Percentiles rank a stretch among this genome's conserved stretches.
phyloP scores from a whole-genome alignment of 306 rosid species.

The Pterocarpus santalinus region DNA sequence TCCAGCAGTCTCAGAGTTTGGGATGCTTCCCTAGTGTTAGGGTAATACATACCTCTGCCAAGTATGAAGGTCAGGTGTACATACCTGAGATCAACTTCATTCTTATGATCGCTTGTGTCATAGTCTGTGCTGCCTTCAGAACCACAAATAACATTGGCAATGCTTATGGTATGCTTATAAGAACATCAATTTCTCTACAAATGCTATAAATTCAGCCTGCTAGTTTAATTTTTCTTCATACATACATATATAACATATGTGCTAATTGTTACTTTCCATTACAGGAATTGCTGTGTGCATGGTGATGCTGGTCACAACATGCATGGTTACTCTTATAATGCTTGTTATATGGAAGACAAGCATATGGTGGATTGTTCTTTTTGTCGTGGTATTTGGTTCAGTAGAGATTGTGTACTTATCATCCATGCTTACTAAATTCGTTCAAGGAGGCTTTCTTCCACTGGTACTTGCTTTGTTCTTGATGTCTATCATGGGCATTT shows the following conservation, averaged over 20 bases:
- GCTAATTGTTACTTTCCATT: background rate
- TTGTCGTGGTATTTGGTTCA: slow-evolving; percentile 47
- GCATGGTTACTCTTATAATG: slow-evolving; percentile 61
- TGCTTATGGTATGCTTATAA: slow-evolving; percentile 59
- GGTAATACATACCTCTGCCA: slow-evolving; percentile 64
- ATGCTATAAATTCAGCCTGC: background rate
- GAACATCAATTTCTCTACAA: slow-evolving; percentile 2
- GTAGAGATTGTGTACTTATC: slow-evolving; percentile 56
- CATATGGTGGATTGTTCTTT: slow-evolving; percentile 57
- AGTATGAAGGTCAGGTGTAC: slow-evolving; percentile 74
- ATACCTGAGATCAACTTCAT: slow-evolving; percentile 69
- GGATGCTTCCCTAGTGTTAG: slow-evolving; percentile 72
- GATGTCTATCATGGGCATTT: slow-evolving; percentile 60
- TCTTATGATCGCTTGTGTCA: slow-evolving; percentile 64
- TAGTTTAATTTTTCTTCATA: background rate
- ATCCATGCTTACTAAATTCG: slow-evolving; percentile 59
- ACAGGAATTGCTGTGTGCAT: slow-evolving; percentile 65
- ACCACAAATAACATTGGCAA: slow-evolving; percentile 65
- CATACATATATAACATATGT: background rate
- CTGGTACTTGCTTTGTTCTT: slow-evolving; percentile 51
- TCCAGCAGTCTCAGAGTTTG: slow-evolving; percentile 58
- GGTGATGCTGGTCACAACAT: slow-evolving; percentile 66
- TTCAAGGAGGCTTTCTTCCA: slow-evolving; percentile 68
- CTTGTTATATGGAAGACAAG: slow-evolving; percentile 68
- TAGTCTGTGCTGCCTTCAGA: slow-evolving; percentile 53